A percentile compares a stretch with the other conserved stretches of the same genome.
Conservation (phyloP, 768 basidiomycete species). For the Auricularia auricula-judae region DNA sequence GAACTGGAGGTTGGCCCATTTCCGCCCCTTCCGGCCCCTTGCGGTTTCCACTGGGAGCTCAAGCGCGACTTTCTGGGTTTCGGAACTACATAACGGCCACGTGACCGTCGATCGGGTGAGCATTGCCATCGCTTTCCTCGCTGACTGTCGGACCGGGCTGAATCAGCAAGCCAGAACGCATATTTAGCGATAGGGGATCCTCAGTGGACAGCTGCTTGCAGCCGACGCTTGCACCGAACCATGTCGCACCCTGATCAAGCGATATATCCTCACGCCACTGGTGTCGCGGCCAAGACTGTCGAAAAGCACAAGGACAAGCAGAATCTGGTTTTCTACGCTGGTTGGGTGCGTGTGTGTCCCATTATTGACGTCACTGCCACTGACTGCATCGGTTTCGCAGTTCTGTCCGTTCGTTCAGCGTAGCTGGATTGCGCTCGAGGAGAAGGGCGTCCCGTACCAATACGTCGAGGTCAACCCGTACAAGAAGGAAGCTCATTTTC, state of each 20-base stretch:
- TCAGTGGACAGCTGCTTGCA: no score
- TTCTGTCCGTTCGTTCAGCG: conserved; percentile 27
- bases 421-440: conserved; percentile 57
- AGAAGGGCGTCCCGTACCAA: conserved; percentile 54
- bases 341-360: conserved; percentile 34
- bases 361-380: neutral
- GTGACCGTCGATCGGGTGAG: no score
- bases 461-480: conserved; percentile 62
- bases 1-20: no score
- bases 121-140: no score
- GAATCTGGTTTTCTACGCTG: conserved; percentile 47
- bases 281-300: conserved; percentile 38
- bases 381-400: neutral
- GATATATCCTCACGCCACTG: conserved; percentile 52
- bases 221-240: no score
- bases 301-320: conserved; percentile 39
- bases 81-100: no score
- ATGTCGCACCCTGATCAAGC: conserved; percentile 31
- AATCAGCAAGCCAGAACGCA: no score
- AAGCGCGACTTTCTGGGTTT: no score
- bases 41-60: no score
- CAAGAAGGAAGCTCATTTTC: conserved; percentile 50
- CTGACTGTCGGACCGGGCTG: no score
- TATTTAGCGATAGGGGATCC: no score
- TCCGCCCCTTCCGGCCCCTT: no score